Evolutionary conservation across 1,284 basidiomycete genomes (phyloP), one percentile per base, ranked within the genome.

Genomic region (Stygiomarasmius scandens): DNA sequence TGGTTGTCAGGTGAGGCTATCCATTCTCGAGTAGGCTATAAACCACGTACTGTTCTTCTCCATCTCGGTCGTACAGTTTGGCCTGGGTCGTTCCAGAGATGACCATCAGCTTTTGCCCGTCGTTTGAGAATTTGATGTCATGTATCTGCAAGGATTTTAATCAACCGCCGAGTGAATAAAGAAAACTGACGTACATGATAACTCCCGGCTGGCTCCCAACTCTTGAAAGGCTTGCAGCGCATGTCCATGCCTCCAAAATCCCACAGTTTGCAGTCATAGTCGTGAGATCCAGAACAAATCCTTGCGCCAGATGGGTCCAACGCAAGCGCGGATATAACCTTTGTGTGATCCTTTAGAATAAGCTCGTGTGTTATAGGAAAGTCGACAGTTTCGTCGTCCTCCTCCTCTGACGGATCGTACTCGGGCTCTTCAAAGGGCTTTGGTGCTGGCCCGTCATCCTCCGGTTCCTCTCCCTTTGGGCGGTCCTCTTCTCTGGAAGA

Each of bases 171-270:
- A 46, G 43, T 59, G 46, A 55, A 50, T 50, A 55, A 49, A 55
- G 59, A 60, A 57, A 23, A 19, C 45, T 47, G 36, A n/a, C 90
- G 55, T 68, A 95, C 94, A 76, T 96, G 89, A 74, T 99, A 98
- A 64, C 88, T 92, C 59, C 93, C 95, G 58, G 90, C 87, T 58
- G 95, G 93, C 72, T 99, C 95, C 84, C 93, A 98, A 62, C 85
- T 92, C 75, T 95, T 93, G 84, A 99, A 99, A 14, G 97, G 96
- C 70, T 92, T 92, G 71, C 86, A 84, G 66, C 91, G 83, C 62
- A 82, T 77, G 66, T 92, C 91, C 96, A 99, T 99, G 6, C 97
- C 97, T 66, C 96, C 97, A 75, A 99, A 99, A 74, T 99, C 97
- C 96, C 96, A 99, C 53, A 99, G 74, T 74, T 98, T 98, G 74